Conservation (phyloP, 768 basidiomycete genomes). For the Xerocomellus chrysenteron region DNA sequence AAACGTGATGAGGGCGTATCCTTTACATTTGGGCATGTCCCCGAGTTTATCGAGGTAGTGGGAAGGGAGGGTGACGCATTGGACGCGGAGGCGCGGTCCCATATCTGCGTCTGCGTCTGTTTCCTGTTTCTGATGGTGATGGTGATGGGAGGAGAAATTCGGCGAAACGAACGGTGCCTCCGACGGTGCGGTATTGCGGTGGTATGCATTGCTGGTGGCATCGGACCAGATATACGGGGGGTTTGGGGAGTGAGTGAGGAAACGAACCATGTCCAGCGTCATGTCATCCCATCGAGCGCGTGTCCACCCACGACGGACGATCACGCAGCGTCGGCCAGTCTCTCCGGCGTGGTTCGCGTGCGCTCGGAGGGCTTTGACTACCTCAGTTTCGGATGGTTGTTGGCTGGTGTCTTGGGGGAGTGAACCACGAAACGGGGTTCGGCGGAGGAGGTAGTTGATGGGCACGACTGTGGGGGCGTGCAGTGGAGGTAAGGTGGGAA, state of each 20-base stretch:
- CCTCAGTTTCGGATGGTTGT: conserved; percentile 40
- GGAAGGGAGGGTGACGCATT: conserved; percentile 39
- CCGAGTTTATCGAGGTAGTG: conserved; percentile 48
- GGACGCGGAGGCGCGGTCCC: conserved; percentile 36
- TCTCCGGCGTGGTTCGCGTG: conserved; percentile 48
- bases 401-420: not conserved
- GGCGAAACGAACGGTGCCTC: conserved; percentile 43
- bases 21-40: conserved; percentile 49
- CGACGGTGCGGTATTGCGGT: conserved; percentile 44
- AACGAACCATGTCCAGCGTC: conserved; percentile 63
- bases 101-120: not conserved
- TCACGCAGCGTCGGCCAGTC: conserved; percentile 36
- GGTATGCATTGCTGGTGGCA: conserved; percentile 47
- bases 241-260: too few species aligned
- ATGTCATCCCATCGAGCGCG: conserved; percentile 34
- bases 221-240: not conserved
- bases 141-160: conserved; percentile 32
- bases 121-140: too few species aligned
- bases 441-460: conserved; percentile 52
- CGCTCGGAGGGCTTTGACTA: conserved; percentile 61
- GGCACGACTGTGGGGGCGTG: conserved; percentile 40
- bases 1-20: conserved; percentile 72
- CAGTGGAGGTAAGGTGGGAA: not conserved
- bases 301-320: conserved; percentile 43
- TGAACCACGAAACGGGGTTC: conserved; percentile 28